Percentiles rank a stretch among this genome's conserved stretches.
Conservation (phyloP, 176 grass and related monocot species). For the Lolium rigidum region DNA sequence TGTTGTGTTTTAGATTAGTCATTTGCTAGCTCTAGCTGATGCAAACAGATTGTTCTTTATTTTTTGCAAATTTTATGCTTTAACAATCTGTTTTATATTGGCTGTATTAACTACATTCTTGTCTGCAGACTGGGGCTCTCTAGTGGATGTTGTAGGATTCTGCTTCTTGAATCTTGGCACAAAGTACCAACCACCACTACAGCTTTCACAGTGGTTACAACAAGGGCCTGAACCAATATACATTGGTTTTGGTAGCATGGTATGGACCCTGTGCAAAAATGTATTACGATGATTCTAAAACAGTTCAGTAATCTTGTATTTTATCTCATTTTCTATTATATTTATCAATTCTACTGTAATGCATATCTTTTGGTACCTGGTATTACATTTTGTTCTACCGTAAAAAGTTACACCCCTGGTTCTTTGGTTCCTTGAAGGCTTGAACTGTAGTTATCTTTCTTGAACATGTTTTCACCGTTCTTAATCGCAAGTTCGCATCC, state of each 20-base stretch:
- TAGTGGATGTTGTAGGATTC: slow-evolving; percentile 95
- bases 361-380: not conserved
- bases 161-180: slow-evolving; percentile 97
- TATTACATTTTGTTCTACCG: not conserved
- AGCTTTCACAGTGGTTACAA: slow-evolving; percentile 85
- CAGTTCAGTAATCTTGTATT: slow-evolving; percentile 29
- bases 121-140: slow-evolving; percentile 84
- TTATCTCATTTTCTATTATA: not conserved
- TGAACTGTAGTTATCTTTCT: slow-evolving; percentile 34
- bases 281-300: slow-evolving; percentile 1
- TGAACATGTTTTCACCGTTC: slow-evolving; percentile 37
- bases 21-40: slow-evolving; percentile 2
- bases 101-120: slow-evolving; percentile 11
- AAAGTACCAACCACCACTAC: slow-evolving; percentile 79
- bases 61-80: not conserved
- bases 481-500: not conserved
- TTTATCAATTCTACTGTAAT: slow-evolving; percentile 5
- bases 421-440: not conserved
- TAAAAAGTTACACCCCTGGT: slow-evolving; percentile 19
- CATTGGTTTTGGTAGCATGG: slow-evolving; percentile 97
- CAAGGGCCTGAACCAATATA: slow-evolving; percentile 89
- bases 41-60: not conserved
- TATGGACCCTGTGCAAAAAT: slow-evolving; percentile 41
- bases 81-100: not conserved
- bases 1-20: not conserved